phyloP scores from a whole-genome alignment of 352 stramenopile species.

The Sclerospora graminicola region DNA sequence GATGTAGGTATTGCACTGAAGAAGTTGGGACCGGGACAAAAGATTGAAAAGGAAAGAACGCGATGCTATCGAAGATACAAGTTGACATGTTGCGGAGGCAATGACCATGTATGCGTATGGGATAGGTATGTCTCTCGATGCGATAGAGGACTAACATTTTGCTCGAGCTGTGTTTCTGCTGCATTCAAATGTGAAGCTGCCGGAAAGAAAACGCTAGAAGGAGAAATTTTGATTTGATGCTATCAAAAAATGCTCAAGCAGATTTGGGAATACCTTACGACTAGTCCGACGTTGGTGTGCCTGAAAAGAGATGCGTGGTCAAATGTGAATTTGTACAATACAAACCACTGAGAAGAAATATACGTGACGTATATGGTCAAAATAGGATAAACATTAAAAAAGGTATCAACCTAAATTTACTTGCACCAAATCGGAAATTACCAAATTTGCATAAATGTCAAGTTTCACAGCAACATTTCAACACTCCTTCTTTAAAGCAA shows the following conservation, averaged over 20 bases:
- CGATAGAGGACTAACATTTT: conserved; percentile 59
- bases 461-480: no score
- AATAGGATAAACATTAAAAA: no score
- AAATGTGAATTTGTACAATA: conserved; percentile 70
- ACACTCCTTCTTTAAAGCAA: no score
- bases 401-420: no score
- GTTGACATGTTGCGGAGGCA: conserved; percentile 60
- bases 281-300: conserved; percentile 48
- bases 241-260: conserved; percentile 83
- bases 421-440: no score
- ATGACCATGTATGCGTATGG: conserved; percentile 78
- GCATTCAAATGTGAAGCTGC: conserved; percentile 42
- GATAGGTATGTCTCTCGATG: conserved; percentile 70
- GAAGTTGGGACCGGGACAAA: conserved; percentile 8
- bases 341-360: conserved; percentile 45
- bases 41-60: conserved; percentile 34
- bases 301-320: conserved; percentile 75
- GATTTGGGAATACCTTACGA: conserved; percentile 63
- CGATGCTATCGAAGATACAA: conserved; percentile 57
- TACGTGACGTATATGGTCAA: conserved; percentile 80
- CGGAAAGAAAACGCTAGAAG: conserved; percentile 64
- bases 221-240: conserved; percentile 49
- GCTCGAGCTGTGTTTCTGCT: conserved; percentile 49
- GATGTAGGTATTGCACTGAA: conserved; percentile 36
- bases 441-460: no score